Percentiles rank a stretch among this genome's conserved stretches.
Conservation (phyloP, 306 rosid species). For the Pyrus betulifolia region DNA sequence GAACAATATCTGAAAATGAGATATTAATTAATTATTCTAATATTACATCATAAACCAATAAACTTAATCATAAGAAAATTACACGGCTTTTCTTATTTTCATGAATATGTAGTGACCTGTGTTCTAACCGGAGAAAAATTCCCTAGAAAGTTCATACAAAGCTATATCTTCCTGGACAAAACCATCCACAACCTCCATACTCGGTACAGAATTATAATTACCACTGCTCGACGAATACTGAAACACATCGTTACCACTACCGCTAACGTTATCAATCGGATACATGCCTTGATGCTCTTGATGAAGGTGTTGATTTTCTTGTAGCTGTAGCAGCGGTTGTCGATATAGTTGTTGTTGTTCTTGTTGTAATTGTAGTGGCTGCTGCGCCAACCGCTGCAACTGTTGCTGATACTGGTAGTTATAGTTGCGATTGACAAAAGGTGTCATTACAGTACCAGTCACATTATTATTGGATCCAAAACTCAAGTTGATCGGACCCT, state of each 20-base stretch:
- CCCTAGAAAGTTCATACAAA: not conserved
- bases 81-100: not conserved
- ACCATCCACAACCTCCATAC: not conserved
- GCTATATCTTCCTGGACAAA: constrained; percentile 3
- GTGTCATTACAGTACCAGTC: not conserved
- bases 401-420: constrained; percentile 15
- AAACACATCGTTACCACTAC: not conserved
- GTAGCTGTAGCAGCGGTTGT: not conserved
- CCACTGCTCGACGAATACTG: not conserved
- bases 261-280: not conserved
- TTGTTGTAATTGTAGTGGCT: constrained; percentile 1
- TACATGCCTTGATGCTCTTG: constrained; percentile 9
- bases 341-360: constrained; percentile 15
- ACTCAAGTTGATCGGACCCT: constrained; percentile 64
- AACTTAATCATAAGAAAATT: not conserved
- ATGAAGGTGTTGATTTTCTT: not conserved
- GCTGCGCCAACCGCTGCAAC: constrained; percentile 11
- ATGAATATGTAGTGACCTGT: not conserved
- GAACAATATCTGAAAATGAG: not conserved
- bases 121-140: not conserved
- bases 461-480: constrained; percentile 31
- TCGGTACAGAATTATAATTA: not conserved
- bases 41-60: not conserved
- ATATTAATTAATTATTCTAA: not conserved
- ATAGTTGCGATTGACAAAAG: not conserved